phyloP scores from a whole-genome alignment of 495 filamentous ascomycete species.

The Jackrogersella multiformis region DNA sequence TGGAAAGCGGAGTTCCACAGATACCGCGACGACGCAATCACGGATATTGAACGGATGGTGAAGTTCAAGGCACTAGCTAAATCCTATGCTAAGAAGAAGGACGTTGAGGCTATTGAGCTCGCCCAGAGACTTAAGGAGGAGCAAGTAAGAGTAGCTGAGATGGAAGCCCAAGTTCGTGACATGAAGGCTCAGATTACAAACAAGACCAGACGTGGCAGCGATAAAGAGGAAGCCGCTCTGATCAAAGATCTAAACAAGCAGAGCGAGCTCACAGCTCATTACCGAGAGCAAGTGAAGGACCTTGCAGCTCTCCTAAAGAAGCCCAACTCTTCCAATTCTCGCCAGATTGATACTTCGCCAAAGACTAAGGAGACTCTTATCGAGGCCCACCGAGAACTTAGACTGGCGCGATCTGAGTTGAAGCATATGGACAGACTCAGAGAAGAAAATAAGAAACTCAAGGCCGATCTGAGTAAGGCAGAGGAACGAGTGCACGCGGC shows the following conservation, averaged over 20 bases:
- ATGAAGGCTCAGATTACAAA: constrained; percentile 64
- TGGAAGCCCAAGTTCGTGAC: constrained; percentile 69
- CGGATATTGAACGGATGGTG: constrained; percentile 79
- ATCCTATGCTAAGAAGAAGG: constrained; percentile 89
- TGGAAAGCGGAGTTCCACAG: constrained; percentile 92
- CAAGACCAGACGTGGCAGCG: constrained; percentile 50
- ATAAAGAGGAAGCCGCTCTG: constrained; percentile 60
- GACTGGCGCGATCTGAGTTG: constrained; percentile 58
- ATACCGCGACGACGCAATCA: constrained; percentile 80
- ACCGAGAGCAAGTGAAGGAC: constrained; percentile 71
- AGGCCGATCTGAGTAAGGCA: constrained; percentile 55
- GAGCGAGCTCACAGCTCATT: constrained; percentile 71
- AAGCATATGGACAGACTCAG: constrained; percentile 59
- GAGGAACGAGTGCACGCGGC: constrained; percentile 55
- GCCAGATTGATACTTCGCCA: constrained; percentile 47
- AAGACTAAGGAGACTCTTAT: constrained; percentile 57
- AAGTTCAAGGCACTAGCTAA: constrained; percentile 86
- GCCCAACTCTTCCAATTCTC: constrained; percentile 42
- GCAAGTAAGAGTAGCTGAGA: constrained; percentile 63
- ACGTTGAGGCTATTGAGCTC: constrained; percentile 77
- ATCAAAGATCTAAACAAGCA: constrained; percentile 70
- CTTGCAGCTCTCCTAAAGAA: constrained; percentile 65
- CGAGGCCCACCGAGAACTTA: constrained; percentile 58
- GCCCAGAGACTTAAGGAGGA: constrained; percentile 75
- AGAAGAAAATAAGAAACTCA: constrained; percentile 58